These are phyloP conservation scores for Cyclaneusma minus DNA, from an alignment of 2,329 filamentous ascomycete species.

Conservation along the genomic window DNA sequence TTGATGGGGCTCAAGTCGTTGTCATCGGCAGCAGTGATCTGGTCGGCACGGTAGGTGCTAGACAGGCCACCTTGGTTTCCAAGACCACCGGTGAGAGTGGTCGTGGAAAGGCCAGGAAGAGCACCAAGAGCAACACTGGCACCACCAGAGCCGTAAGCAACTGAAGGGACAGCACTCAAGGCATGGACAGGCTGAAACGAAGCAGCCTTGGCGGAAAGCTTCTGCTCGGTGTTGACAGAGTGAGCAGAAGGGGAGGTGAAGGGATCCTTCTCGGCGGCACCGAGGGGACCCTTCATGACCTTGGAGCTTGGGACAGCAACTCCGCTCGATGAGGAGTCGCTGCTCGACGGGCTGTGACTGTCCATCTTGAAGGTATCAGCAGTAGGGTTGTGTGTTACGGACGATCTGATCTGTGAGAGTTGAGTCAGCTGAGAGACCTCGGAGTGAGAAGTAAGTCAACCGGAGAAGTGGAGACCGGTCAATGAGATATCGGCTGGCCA, in stretches of 20 bases:
- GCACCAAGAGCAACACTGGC: constrained; percentile 3
- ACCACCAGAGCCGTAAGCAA: constrained; percentile 10
- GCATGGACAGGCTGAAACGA: constrained; percentile 40
- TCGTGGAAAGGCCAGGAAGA: neutral
- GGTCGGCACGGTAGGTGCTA: neutral
- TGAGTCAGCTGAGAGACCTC: neutral
- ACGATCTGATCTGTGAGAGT: too few species aligned
- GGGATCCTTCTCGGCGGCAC: constrained; percentile 31
- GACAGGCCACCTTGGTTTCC: constrained; percentile 1
- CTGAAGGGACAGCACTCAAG: too few species aligned
- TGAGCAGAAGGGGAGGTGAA: constrained; percentile 26
- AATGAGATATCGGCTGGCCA: too few species aligned
- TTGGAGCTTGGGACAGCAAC: constrained; percentile 12
- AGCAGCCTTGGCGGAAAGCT: constrained; percentile 48
- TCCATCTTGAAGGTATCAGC: constrained; percentile 1
- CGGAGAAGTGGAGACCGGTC: too few species aligned
- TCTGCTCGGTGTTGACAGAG: constrained; percentile 23
- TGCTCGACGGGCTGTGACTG: constrained; percentile 1
- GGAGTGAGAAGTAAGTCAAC: constrained; percentile 6
- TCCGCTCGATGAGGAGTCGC: constrained; percentile 14
- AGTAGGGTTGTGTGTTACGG: neutral
- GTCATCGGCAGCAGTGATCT: constrained; percentile 1
- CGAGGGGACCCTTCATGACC: constrained; percentile 10
- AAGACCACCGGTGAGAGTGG: constrained; percentile 1
- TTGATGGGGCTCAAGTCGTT: neutral